Conservation (phyloP, 345 rosid species). For the Rhodomyrtus tomentosa region DNA sequence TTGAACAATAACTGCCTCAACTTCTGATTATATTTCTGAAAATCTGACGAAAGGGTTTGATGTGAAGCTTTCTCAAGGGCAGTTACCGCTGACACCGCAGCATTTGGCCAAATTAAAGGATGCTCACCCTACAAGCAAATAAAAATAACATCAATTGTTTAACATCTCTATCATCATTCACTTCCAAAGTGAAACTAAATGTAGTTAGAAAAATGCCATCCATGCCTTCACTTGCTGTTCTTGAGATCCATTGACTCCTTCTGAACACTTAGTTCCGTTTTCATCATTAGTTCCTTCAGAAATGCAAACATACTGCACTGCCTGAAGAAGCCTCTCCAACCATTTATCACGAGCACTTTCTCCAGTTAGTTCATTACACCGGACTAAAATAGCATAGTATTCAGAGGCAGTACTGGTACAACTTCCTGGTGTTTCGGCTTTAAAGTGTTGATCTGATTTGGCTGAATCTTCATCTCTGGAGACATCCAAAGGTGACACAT, state of each 20-base stretch:
- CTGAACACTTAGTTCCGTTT: conserved; percentile 17
- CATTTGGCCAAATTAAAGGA: conserved; percentile 77
- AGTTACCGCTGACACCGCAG: conserved; percentile 59
- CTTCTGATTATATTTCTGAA: conserved; percentile 83
- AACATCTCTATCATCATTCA: not conserved
- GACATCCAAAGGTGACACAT: conserved; percentile 64
- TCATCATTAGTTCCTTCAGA: conserved; percentile 22
- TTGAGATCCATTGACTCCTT: conserved; percentile 29
- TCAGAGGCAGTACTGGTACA: conserved; percentile 46
- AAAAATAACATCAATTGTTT: not conserved
- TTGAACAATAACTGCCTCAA: conserved; percentile 74
- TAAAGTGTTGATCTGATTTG: conserved; percentile 30
- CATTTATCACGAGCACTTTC: conserved; percentile 78
- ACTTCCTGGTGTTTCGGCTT: conserved; percentile 85
- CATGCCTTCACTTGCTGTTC: conserved; percentile 36
- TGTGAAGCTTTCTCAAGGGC: conserved; percentile 85
- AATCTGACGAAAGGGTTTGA: conserved; percentile 58
- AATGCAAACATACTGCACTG: conserved; percentile 52
- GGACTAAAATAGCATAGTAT: conserved; percentile 38
- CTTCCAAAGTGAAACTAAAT: not conserved
- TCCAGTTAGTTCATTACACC: conserved; percentile 57
- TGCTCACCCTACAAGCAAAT: conserved; percentile 31
- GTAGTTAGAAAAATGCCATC: not conserved
- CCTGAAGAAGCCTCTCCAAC: conserved; percentile 81
- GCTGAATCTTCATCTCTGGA: conserved; percentile 55